A percentile compares a stretch with the other conserved stretches of the same genome.
Conservation (phyloP, 202 grass and related monocot genomes). For the Panicum hallii region DNA sequence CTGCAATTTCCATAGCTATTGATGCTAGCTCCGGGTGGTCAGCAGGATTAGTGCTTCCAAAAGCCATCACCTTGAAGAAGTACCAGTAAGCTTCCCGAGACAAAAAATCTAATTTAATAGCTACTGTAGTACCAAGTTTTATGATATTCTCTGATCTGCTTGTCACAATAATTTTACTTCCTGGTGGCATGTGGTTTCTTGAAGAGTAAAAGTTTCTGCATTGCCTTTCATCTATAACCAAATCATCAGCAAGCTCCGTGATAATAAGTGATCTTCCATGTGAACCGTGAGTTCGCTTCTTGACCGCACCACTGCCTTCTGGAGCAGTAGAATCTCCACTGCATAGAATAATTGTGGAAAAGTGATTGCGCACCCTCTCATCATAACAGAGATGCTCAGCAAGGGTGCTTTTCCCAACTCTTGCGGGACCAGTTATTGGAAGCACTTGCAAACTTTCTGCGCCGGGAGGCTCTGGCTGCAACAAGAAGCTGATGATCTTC, state of each 20-base stretch:
- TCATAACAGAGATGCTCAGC: conserved; percentile 39
- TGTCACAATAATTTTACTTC: conserved; percentile 34
- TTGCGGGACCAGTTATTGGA: background rate
- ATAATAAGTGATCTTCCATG: background rate
- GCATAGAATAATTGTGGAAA: conserved; percentile 32
- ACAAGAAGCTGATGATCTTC: conserved; percentile 10
- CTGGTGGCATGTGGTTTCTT: background rate
- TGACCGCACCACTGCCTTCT: background rate
- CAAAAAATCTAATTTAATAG: conserved; percentile 15
- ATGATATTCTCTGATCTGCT: conserved; percentile 22
- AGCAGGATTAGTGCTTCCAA: conserved; percentile 35
- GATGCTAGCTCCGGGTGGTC: conserved; percentile 34
- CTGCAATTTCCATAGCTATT: conserved; percentile 42
- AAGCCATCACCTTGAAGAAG: conserved; percentile 49
- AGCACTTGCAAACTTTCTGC: background rate
- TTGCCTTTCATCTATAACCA: background rate
- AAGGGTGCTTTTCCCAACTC: conserved; percentile 46
- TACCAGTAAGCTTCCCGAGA: conserved; percentile 37
- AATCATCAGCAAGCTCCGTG: conserved; percentile 21
- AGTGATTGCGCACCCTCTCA: conserved; percentile 39
- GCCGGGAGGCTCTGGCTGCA: background rate
- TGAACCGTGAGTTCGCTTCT: background rate
- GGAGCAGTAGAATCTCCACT: background rate
- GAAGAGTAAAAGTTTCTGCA: conserved; percentile 5
- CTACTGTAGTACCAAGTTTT: background rate